Base-by-base conservation (phyloP, 108 stramenopile species). In the Conticribra guillardii region DNA sequence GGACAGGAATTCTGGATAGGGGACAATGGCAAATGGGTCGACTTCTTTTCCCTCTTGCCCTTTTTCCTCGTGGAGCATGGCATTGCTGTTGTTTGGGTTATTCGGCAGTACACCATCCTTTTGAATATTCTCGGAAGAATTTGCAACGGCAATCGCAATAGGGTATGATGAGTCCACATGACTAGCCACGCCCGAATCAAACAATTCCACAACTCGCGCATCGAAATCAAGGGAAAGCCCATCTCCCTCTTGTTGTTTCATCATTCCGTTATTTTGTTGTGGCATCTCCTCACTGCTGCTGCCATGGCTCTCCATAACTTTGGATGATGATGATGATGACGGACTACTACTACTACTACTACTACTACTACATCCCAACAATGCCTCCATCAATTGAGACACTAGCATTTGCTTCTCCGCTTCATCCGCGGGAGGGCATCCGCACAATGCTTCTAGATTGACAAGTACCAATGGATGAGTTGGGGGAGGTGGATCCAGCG, bases 1-100 rank as follows among this genome's bases (percentile, higher is more conserved):
- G 26, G 64, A 46, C 8, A 66, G 68, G 30, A 74, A 82, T 60
- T 84, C 76, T 21, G 84, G 84, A 71, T 84, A 84, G 0, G 74
- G 61, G 14, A 84, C 54, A 9, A 82, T 41, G 47, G 81, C 71
- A 21, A 46, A 62, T 5, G 79, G 72, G 52, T 52, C 30, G 4
- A 60, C 60, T 32, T 56, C 15, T 19, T 50, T 32, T n/a, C n/a
- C n/a, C 14, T 28, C 32, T 49, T 71, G 33, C 8, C 46, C 28
- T 53, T 51, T 31, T 16, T 45, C 64, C 19, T 60, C 58, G 17
- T 47, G 5, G 18, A 41, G 11, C n/a, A n/a, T n/a, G n/a, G n/a
- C n/a, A n/a, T n/a, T n/a, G n/a, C n/a, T 3, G 30, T 30, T 16
- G n/a, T 32, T 5, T 27, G 56, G 46, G 21, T 1, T 7, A 28